Evolutionary conservation across 345 rosid species (phyloP), one percentile per base, ranked within the genome.

Genomic region (Ricinus communis): DNA sequence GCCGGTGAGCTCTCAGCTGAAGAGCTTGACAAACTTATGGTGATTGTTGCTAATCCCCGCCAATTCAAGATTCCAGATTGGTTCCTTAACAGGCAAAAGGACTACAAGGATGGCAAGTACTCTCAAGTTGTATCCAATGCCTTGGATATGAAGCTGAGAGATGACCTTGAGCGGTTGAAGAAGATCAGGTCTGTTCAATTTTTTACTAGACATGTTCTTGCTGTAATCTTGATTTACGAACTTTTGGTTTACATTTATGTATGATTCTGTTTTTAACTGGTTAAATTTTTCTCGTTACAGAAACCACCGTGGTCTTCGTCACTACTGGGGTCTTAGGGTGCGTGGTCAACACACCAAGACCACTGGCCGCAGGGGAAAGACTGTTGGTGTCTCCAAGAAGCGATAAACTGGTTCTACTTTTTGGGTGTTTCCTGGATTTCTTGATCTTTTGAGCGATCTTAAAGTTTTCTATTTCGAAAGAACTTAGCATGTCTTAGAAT

Each of bases 311-410:
- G 98, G 98, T 74, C 82, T 91, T 72, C 90, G 98, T 75, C 98
- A 94, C 86, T 91, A 91, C 85, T 94, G 98, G 98, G 97, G 98
- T 50, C 91, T 94, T 33, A 90, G 97, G 5, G 98, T 94, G 11
- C 95, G 97, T 69, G 98, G 98, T 14, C 98, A 94, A 81, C 98
- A 94, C 86, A 91, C 97, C 83, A 94, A 94, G 91, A 94, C 97
- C 8, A 94, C 98, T 10, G 98, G 98, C 22, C 96, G 97, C 43
- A 80, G 98, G 67, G 98, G 98, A 51, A 91, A 93, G 90, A 93
- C 98, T 69, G 98, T 93, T 69, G 97, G 98, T 87, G 98, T 93
- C 71, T 93, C 98, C 55, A 93, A 93, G 93, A 93, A 93, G 83
- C 87, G 90, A 15, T 74, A 36, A 62, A 14, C 50, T 41, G 45